Base-by-base conservation (phyloP, 1,139 yeast species). In the Candida glucosophila region DNA sequence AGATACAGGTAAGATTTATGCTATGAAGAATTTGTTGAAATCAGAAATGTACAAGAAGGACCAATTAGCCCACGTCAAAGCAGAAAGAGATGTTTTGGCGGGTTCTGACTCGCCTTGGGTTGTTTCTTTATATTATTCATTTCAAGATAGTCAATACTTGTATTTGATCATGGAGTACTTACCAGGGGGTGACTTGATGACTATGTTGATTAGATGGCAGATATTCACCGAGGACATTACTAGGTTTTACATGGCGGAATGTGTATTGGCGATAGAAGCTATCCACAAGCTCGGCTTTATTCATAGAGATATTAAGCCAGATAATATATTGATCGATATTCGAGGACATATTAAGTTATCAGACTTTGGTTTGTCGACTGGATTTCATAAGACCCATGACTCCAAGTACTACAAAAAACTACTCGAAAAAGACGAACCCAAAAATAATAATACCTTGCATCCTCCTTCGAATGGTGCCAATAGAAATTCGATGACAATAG, bases 31-130 rank as follows among this genome's bases (percentile, higher is more conserved):
- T 1, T 55, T 80, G 31, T 55, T 80, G 34, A 80, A 80, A 48
- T 70, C 79, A 20, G 92, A 80, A 54, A 80, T 80, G 92, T 79
- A 77, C 49, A 78, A 79, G 43, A 78, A 78, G 39, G 92, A 80
- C 44, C 92, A 80, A 51, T 55, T 80, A 34, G 90, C 90, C 0
- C 92, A 80, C 46, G 92, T 80, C 17, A 79, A 78, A 42, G 90
- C 92, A 0, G 92, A 80, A 53, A 73, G 92, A 55, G 92, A 80
- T 56, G 88, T 80, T 19, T 60, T 80, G 39, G 92, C 90, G 0
- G 90, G 86, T 6, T 75, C 83, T 41, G 86, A 80, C 49, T 78
- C 90, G 6, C 90, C 90, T 5, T 80, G 92, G 92, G 90, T 80
- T 29, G 92, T 80, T 23, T 77, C 88, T 0, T 57, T 80, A 34